phyloP scores from a whole-genome alignment of 371 early-diverging fungal species.

The Circinella minor region DNA sequence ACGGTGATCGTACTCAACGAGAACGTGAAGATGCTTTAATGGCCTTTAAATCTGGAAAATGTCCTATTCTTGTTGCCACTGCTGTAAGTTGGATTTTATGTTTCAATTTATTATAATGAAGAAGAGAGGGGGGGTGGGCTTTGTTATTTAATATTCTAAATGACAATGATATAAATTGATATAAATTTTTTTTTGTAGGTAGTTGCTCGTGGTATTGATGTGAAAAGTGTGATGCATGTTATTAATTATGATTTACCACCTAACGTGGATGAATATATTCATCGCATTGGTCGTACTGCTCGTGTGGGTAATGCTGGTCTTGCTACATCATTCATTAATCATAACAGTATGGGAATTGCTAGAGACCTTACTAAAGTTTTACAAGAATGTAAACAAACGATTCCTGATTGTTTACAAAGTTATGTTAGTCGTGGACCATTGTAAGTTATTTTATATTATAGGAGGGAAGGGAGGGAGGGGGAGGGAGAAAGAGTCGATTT shows the following conservation, averaged over 20 bases:
- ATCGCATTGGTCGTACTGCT: slow-evolving; percentile 84
- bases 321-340: slow-evolving; percentile 78
- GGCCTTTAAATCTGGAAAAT: slow-evolving; percentile 75
- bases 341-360: slow-evolving; percentile 49
- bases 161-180: no score
- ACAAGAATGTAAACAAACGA: slow-evolving; percentile 78
- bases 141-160: no score
- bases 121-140: no score
- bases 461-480: no score
- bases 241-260: slow-evolving; percentile 85
- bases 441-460: slow-evolving; percentile 27
- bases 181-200: slow-evolving; percentile 30
- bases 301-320: slow-evolving; percentile 76
- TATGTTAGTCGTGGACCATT: slow-evolving; percentile 34
- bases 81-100: slow-evolving; percentile 46
- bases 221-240: slow-evolving; percentile 83
- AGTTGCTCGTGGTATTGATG: slow-evolving; percentile 91
- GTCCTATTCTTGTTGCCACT: slow-evolving; percentile 90
- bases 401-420: slow-evolving; percentile 72
- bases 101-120: no score
- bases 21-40: slow-evolving; percentile 82
- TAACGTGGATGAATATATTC: slow-evolving; percentile 84
- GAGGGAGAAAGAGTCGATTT: no score
- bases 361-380: slow-evolving; percentile 78
- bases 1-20: slow-evolving; percentile 79